Evolutionary conservation across 179 eudicot species (phyloP), one percentile per base, ranked within the genome.

Genomic region (Silene noctiflora): DNA sequence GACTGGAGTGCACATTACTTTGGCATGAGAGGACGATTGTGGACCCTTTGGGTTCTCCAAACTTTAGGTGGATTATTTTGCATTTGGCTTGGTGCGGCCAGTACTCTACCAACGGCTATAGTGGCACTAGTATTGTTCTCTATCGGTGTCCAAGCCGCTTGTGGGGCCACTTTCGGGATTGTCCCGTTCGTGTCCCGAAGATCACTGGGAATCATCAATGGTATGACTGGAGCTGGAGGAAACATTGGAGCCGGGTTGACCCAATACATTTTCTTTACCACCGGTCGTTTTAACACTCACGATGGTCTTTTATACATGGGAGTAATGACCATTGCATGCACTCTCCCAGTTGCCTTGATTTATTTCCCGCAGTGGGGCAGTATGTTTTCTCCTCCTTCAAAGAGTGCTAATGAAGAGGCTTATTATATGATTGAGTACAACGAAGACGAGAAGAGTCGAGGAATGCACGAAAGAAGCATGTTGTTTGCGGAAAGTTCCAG

Each of bases 401-500:
- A 79, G 33, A 20, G 66, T 27, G 75, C 48, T 12, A 59, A 16
- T 3, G 84, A 84, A 59, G 87, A 81, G 73, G 19, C 70, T 35
- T 84, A 84, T 46, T 84, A 84, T 66, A 77, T 60, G 11, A 44
- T 44, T 4, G 86, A 84, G 77, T 84, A 80, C 73, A 72, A 29
- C 20, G 81, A 75, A 3, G 82, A 78, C 3, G 86, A 83, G 83
- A 75, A 80, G 59, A 67, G 46, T 1, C 73, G 65, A 66, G 86
- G 86, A 19, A 77, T 83, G 82, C 84, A 84, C 46, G 78, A 75
- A 12, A 83, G 84, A 13, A 81, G 78, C 33, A 10, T 81, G 20
- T 78, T 76, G 59, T 84, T 84, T 46, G 86, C 86, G 4, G 80
- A 81, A 65, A 84, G 82, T 60, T 51, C 84, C 6, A 56, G 76